Percentiles rank a stretch among this genome's conserved stretches.
These are phyloP conservation scores for Sporothrix phasma DNA, from an alignment of 2,329 filamentous ascomycete genomes.

Conservation along the genomic window DNA sequence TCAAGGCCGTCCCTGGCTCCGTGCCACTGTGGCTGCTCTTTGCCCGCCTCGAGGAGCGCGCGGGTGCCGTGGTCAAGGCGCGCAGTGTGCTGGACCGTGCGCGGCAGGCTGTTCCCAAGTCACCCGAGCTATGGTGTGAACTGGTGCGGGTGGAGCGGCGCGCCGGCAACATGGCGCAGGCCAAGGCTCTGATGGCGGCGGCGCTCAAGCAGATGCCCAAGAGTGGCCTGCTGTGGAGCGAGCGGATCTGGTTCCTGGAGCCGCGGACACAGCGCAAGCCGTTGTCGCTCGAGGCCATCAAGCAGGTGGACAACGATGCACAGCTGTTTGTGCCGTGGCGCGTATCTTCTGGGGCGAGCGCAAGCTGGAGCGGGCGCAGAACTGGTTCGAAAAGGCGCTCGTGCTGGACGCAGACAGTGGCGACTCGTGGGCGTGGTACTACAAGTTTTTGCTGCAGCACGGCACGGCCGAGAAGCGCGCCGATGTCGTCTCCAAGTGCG, in stretches of 20 bases:
- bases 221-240: constrained; percentile 80
- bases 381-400: constrained; percentile 95
- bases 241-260: constrained; percentile 93
- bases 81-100: constrained; percentile 89
- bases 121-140: constrained; percentile 78
- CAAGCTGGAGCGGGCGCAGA: constrained; percentile 84
- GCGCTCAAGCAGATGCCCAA: constrained; percentile 85
- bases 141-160: constrained; percentile 88
- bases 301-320: constrained; percentile 90
- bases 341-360: constrained; percentile 95
- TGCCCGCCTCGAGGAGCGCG: constrained; percentile 74
- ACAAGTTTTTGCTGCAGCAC: constrained; percentile 84
- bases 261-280: constrained; percentile 85
- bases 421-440: constrained; percentile 98
- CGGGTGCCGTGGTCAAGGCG: constrained; percentile 79
- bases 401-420: constrained; percentile 77
- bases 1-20: constrained; percentile 74
- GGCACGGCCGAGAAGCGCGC: constrained; percentile 86
- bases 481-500: constrained; percentile 74
- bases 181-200: constrained; percentile 85
- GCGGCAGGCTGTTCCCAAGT: constrained; percentile 77
- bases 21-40: constrained; percentile 86
- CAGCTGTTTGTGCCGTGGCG: constrained; percentile 79
- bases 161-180: constrained; percentile 71
- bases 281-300: constrained; percentile 84